These are phyloP conservation scores for Globisporangium recalcitrans DNA, from an alignment of 352 stramenopile species.

Conservation along the genomic window DNA sequence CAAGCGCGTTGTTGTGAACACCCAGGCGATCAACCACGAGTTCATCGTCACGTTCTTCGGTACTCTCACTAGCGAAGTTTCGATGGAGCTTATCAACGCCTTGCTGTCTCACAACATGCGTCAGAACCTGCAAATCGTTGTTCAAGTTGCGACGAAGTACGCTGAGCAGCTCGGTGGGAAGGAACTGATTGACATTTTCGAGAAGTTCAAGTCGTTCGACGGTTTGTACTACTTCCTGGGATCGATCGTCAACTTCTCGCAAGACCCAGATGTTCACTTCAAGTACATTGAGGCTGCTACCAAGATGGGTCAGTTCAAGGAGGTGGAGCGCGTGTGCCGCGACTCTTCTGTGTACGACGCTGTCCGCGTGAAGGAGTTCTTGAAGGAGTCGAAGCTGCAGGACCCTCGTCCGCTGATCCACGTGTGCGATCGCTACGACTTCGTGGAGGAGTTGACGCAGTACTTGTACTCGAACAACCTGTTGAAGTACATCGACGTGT, in stretches of 20 bases:
- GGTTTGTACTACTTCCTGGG: conserved; percentile 99
- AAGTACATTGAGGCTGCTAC: conserved; percentile 99
- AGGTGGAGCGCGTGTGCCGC: conserved; percentile 98
- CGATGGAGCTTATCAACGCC: conserved; percentile 97
- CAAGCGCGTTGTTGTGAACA: conserved; percentile 94
- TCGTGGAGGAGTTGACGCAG: conserved; percentile 99
- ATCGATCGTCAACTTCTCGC: conserved; percentile 97
- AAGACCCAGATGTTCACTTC: conserved; percentile 98
- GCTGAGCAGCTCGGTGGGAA: conserved; percentile 90
- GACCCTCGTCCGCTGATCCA: conserved; percentile 99
- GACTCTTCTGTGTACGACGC: conserved; percentile 99
- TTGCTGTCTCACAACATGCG: conserved; percentile 97
- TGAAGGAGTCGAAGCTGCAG: conserved; percentile 99
- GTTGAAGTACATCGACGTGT: conserved; percentile 99
- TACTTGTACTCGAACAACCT: conserved; percentile 99
- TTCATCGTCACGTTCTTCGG: conserved; percentile 99
- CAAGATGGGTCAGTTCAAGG: conserved; percentile 99
- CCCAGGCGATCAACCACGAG: conserved; percentile 91
- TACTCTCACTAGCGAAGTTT: conserved; percentile 96
- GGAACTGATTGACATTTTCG: conserved; percentile 98
- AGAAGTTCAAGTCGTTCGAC: conserved; percentile 99
- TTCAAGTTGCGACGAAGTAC: conserved; percentile 97
- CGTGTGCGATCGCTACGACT: conserved; percentile 99
- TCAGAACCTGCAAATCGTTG: conserved; percentile 98
- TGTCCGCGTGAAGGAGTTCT: conserved; percentile 99